Evolutionary conservation across 139 green algal genomes (phyloP).

Genomic region (Prasinococcaceae sp.): DNA sequence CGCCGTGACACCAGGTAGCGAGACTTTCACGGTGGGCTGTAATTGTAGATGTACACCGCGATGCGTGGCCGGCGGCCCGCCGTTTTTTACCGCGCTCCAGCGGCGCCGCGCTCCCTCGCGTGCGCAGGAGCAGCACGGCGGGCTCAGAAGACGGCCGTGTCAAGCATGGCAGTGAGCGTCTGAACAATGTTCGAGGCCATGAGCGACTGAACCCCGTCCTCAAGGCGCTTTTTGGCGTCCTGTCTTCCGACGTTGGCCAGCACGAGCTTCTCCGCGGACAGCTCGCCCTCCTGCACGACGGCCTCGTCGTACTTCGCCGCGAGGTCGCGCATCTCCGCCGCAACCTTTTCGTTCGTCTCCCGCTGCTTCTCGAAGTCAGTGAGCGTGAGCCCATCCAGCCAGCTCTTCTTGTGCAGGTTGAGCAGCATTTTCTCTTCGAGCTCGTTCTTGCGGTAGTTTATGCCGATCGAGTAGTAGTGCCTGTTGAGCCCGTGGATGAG

Average conservation of each 20-base stretch:
- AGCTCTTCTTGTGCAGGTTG: slow-evolving; percentile 88
- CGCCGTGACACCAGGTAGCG: background rate
- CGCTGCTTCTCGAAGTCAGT: slow-evolving; percentile 45
- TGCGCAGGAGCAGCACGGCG: no score
- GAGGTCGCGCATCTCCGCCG: slow-evolving; percentile 58
- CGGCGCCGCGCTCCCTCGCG: background rate
- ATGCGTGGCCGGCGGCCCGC: background rate
- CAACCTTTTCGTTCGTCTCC: slow-evolving; percentile 53
- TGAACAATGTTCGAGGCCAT: slow-evolving; percentile 91
- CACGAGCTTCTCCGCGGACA: slow-evolving; percentile 59
- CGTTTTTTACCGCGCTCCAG: background rate
- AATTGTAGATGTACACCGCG: background rate
- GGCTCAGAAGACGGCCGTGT: slow-evolving; percentile 79
- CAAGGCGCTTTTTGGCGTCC: slow-evolving; percentile 93
- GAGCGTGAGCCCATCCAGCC: slow-evolving; percentile 75
- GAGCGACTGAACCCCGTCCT: slow-evolving; percentile 45
- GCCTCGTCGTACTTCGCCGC: slow-evolving; percentile 67
- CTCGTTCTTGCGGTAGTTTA: slow-evolving; percentile 97
- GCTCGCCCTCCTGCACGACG: slow-evolving; percentile 77
- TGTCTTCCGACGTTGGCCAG: slow-evolving; percentile 84
- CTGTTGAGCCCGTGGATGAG: slow-evolving; percentile 96
- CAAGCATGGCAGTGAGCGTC: slow-evolving; percentile 83
- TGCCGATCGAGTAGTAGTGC: slow-evolving; percentile 99
- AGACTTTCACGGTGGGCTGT: background rate
- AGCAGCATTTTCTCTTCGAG: slow-evolving; percentile 97